phyloP scores from a whole-genome alignment of 306 rosid genomes.

The Ceratonia siliqua region DNA sequence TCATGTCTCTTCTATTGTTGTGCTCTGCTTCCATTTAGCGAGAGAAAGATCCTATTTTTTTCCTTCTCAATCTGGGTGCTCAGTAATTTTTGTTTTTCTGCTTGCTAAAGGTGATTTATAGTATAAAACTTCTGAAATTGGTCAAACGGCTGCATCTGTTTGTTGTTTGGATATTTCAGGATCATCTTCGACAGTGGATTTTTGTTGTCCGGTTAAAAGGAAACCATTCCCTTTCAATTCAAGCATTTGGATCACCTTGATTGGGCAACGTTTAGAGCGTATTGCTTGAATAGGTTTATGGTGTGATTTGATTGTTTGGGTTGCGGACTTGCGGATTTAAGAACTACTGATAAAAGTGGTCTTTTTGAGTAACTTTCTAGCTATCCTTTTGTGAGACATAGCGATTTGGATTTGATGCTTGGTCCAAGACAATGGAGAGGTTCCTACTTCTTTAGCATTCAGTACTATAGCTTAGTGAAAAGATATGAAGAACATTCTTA shows the following conservation, averaged over 20 bases:
- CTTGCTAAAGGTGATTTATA: slow-evolving; percentile 43
- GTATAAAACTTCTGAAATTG: slow-evolving; percentile 32
- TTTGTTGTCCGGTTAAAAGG: slow-evolving; percentile 31
- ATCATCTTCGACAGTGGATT: slow-evolving; percentile 28
- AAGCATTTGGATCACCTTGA: slow-evolving; percentile 51
- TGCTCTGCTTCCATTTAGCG: slow-evolving; percentile 31
- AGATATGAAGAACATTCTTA: slow-evolving; percentile 90
- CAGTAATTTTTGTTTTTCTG: slow-evolving; percentile 31
- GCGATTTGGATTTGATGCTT: slow-evolving; percentile 65
- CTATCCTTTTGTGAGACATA: slow-evolving; percentile 31
- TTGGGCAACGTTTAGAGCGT: slow-evolving; percentile 37
- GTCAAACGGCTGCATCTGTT: slow-evolving; percentile 11
- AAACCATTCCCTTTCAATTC: slow-evolving; percentile 43
- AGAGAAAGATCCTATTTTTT: slow-evolving; percentile 51
- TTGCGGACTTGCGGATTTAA: slow-evolving; percentile 43
- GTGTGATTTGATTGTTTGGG: slow-evolving; percentile 44
- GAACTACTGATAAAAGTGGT: slow-evolving; percentile 39
- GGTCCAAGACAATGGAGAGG: slow-evolving; percentile 71
- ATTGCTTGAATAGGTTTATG: slow-evolving; percentile 38
- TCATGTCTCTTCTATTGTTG: slow-evolving; percentile 43
- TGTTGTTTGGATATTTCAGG: slow-evolving; percentile 30
- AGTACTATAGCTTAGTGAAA: slow-evolving; percentile 31
- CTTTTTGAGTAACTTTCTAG: slow-evolving; percentile 37
- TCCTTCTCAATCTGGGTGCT: slow-evolving; percentile 35
- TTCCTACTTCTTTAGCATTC: slow-evolving; percentile 58